Conservation (phyloP, 768 basidiomycete genomes). For the Mycena belliarum region DNA sequence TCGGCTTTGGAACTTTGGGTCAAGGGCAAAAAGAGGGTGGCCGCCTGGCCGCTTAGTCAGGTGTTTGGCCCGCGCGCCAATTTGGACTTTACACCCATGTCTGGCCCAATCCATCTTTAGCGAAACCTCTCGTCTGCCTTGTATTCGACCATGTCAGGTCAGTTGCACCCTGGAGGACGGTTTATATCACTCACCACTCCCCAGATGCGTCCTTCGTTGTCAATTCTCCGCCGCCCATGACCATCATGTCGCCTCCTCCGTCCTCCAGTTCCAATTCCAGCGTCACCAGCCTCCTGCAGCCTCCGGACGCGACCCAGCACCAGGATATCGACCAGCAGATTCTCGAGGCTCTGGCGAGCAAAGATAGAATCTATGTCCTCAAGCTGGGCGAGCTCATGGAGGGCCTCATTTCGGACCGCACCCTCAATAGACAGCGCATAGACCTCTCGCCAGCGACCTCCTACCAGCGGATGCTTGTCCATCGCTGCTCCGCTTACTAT, state of each 20-base stretch:
- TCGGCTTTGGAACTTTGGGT: no score
- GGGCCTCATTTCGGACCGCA: constrained; percentile 70
- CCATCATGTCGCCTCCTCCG: constrained; percentile 20
- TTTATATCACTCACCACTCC: background rate
- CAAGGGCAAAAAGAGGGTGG: no score
- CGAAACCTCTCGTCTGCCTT: constrained; percentile 1
- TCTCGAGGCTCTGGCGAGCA: constrained; percentile 82
- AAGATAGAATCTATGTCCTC: constrained; percentile 85
- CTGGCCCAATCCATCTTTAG: constrained; percentile 8
- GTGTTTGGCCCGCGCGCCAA: background rate
- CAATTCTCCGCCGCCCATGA: constrained; percentile 15
- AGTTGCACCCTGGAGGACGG: background rate
- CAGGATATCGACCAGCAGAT: constrained; percentile 76
- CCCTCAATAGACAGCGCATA: constrained; percentile 54
- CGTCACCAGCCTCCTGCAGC: constrained; percentile 12
- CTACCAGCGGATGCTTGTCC: constrained; percentile 84
- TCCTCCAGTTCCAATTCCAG: constrained; percentile 20
- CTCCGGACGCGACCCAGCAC: constrained; percentile 20
- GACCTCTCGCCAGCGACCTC: constrained; percentile 72
- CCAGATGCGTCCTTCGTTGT: background rate
- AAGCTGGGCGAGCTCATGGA: constrained; percentile 90
- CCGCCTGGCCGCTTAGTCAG: background rate
- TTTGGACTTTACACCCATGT: constrained; percentile 12
- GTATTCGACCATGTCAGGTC: constrained; percentile 11
- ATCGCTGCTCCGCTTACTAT: constrained; percentile 84